Evolutionary conservation across 768 basidiomycete genomes (phyloP), one percentile per base, ranked within the genome.

Genomic region (Gelatoporia subvermispora): DNA sequence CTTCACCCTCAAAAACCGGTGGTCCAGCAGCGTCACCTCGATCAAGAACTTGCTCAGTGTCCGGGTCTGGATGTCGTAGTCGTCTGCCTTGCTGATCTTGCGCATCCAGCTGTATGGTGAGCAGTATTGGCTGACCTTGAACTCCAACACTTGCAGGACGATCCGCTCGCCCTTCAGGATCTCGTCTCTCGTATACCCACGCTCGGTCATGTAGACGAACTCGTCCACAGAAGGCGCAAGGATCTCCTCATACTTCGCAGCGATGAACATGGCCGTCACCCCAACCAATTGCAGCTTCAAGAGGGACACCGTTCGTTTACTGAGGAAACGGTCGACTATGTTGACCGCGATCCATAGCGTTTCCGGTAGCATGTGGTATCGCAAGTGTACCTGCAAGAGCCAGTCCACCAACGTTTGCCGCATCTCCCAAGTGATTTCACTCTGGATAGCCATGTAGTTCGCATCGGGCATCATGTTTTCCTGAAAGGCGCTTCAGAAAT

Each of bases 51-150:
- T 99, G 78, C 92, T 88, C 41, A 99, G 72, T 22, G 96, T 99
- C 53, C 96, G 77, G 13, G 96, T 99, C 65, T 97, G 95, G 62
- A 98, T 85, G 63, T 98, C 93, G 66, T 98, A 99, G 67, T 95
- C 90, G 71, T 99, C 96, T 31, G 96, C 95, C 68, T 93, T 96
- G 78, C 91, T 94, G 65, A 99, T 98, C 60, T 85, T 87, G 51
- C 96, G 82, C 78, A 98, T 93, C 95, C 96, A 98, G 65, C 89
- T 93, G 73, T 98, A 98, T 3, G 96, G 96, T 44, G 94, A 96
- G 72, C 96, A 98, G 70, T 99, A 99, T 52, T 93, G 85, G 51
- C 94, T 97, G 68, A 99, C 66, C 67, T 86, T 84, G 72, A 98
- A 98, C 53, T 96, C 93, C 46, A 99, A 80, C 24, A 91, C 90